Evolutionary conservation across 768 basidiomycete genomes (phyloP).

Genomic region (Suillus subluteus): DNA sequence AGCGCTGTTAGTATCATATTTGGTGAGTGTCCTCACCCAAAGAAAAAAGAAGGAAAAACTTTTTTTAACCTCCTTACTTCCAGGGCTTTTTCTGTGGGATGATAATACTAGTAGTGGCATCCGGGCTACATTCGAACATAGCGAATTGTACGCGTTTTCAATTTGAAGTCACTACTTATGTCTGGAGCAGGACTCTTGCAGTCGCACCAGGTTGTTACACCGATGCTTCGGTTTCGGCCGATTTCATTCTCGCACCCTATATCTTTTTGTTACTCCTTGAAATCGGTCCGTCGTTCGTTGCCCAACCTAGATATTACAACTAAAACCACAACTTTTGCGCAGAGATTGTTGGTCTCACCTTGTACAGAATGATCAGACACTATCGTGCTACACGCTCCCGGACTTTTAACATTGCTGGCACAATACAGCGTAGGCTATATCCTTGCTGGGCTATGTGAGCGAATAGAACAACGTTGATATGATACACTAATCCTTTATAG

Average conservation of each 20-base stretch:
- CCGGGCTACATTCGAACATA: background rate
- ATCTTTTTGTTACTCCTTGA: background rate
- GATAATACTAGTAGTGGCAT: background rate
- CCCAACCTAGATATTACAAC: background rate
- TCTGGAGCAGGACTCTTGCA: background rate
- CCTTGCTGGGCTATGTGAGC: background rate
- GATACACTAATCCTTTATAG: background rate
- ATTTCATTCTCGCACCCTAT: background rate
- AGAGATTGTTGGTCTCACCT: background rate
- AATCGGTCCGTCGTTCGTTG: background rate
- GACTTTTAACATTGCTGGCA: background rate
- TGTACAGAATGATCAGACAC: background rate
- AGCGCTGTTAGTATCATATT: background rate
- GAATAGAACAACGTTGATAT: background rate
- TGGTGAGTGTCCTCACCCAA: background rate
- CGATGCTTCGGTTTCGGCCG: background rate
- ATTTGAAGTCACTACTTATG: background rate
- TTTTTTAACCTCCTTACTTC: background rate
- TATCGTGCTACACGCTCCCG: background rate
- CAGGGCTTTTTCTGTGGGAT: background rate
- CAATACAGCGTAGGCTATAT: slow-evolving; percentile 5
- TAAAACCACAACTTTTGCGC: background rate
- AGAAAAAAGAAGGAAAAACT: no score
- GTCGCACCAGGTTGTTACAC: background rate
- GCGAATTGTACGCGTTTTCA: background rate